These are phyloP conservation scores for Clitoria ternatea DNA, from an alignment of 306 rosid species.

Conservation along the genomic window DNA sequence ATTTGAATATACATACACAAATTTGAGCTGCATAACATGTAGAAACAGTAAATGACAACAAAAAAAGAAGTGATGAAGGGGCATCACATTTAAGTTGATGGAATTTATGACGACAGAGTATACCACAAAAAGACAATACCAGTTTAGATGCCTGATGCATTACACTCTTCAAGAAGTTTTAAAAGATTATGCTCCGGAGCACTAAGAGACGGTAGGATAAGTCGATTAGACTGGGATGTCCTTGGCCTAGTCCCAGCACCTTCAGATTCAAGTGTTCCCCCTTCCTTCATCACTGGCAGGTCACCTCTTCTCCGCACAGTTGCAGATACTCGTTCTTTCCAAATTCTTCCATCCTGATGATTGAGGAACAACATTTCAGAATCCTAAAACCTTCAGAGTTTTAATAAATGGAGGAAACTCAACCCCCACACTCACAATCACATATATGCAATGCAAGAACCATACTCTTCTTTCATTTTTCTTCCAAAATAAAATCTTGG, in stretches of 20 bases:
- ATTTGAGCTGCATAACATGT: neutral
- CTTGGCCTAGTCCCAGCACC: slow-evolving; percentile 42
- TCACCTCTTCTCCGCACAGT: slow-evolving; percentile 66
- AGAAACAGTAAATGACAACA: neutral
- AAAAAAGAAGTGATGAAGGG: neutral
- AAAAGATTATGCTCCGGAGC: slow-evolving; percentile 87
- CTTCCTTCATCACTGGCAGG: slow-evolving; percentile 78
- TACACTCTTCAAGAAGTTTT: slow-evolving; percentile 87
- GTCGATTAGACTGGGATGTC: slow-evolving; percentile 44
- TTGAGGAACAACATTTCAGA: slow-evolving; percentile 26
- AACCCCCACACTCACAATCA: neutral
- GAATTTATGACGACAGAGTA: slow-evolving; percentile 24
- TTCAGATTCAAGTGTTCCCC: slow-evolving; percentile 43
- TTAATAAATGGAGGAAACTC: neutral
- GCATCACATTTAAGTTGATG: neutral
- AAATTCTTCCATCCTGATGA: slow-evolving; percentile 86
- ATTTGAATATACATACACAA: slow-evolving; percentile 26
- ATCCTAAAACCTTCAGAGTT: slow-evolving; percentile 4
- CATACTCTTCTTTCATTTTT: neutral
- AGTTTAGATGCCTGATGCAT: slow-evolving; percentile 61
- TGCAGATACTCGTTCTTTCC: slow-evolving; percentile 90
- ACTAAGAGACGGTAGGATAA: slow-evolving; percentile 84
- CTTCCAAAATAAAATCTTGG: neutral
- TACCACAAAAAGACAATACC: slow-evolving; percentile 34
- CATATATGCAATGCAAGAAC: neutral